Percentiles rank a stretch among this genome's conserved stretches.
Conservation (phyloP, 169 alveolate genomes). For the Plasmodium fragile region DNA sequence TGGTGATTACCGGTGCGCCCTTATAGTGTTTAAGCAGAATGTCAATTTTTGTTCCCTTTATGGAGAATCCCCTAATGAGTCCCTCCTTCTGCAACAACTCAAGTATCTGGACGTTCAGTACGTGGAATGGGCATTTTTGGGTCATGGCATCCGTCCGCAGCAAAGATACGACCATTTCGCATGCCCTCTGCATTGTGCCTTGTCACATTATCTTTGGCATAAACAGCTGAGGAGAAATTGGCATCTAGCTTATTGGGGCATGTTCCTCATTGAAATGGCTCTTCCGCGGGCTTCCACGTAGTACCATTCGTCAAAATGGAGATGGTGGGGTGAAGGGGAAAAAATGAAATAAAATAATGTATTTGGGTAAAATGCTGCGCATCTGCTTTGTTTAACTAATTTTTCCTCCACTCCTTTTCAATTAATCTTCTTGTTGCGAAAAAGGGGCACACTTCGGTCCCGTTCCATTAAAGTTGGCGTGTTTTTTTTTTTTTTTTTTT, state of each 20-base stretch:
- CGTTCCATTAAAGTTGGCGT: not conserved
- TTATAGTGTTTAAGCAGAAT: conserved; percentile 90
- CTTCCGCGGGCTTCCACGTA: not conserved
- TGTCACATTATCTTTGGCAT: not conserved
- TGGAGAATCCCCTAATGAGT: conserved; percentile 90
- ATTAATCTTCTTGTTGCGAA: not conserved
- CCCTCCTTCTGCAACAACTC: conserved; percentile 90
- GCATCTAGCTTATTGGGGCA: not conserved
- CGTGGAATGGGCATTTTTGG: conserved; percentile 89
- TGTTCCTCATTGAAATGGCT: not conserved
- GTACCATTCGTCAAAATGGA: not conserved
- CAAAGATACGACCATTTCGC: conserved; percentile 92
- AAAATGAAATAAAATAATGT: not conserved
- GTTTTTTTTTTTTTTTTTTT: not conserved
- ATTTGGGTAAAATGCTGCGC: not conserved
- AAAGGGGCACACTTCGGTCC: not conserved
- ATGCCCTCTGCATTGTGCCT: conserved; percentile 89
- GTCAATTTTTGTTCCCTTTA: conserved; percentile 90
- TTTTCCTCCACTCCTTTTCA: not conserved
- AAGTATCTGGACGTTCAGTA: conserved; percentile 88
- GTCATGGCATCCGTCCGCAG: conserved; percentile 87
- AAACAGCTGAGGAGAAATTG: not conserved
- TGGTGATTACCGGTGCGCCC: conserved; percentile 83
- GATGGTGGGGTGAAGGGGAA: not conserved
- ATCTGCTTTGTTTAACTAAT: not conserved